Conservation (phyloP, 2,329 filamentous ascomycete species). For the Torrubiellomyces zombiae region DNA sequence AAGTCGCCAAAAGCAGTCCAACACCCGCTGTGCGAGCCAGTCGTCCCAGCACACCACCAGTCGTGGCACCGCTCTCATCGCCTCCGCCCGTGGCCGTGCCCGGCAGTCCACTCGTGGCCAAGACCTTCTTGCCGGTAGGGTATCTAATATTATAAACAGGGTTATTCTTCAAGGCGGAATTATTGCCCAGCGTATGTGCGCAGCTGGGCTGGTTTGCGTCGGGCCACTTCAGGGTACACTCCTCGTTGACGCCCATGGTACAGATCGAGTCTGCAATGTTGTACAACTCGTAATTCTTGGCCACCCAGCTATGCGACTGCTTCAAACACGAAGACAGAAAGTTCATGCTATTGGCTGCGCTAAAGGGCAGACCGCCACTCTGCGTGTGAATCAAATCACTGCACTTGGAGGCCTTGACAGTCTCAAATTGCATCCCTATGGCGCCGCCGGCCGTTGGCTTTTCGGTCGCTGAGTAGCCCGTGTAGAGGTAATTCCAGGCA, state of each 20-base stretch:
- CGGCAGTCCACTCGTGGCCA: constrained; percentile 11
- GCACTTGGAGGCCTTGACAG: constrained; percentile 28
- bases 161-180: constrained; percentile 15
- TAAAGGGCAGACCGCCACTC: constrained; percentile 21
- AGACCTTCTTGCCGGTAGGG: constrained; percentile 23
- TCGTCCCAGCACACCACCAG: no score
- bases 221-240: constrained; percentile 26
- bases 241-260: constrained; percentile 27
- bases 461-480: constrained; percentile 26
- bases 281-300: constrained; percentile 28
- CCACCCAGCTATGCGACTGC: constrained; percentile 26
- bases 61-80: no score
- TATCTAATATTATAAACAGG: constrained; percentile 32
- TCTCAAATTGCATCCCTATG: constrained; percentile 28
- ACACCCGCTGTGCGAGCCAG: no score
- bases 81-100: not conserved
- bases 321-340: constrained; percentile 29
- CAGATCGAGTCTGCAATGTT: constrained; percentile 35
- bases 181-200: constrained; percentile 22
- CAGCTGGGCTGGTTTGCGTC: constrained; percentile 27
- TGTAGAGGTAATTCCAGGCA: constrained; percentile 43
- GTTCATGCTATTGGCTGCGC: constrained; percentile 36
- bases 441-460: constrained; percentile 30
- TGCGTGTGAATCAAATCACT: constrained; percentile 27
- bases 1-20: no score